Conservation (phyloP, 495 filamentous ascomycete genomes). For the Melanomma pulvis-pyrius region DNA sequence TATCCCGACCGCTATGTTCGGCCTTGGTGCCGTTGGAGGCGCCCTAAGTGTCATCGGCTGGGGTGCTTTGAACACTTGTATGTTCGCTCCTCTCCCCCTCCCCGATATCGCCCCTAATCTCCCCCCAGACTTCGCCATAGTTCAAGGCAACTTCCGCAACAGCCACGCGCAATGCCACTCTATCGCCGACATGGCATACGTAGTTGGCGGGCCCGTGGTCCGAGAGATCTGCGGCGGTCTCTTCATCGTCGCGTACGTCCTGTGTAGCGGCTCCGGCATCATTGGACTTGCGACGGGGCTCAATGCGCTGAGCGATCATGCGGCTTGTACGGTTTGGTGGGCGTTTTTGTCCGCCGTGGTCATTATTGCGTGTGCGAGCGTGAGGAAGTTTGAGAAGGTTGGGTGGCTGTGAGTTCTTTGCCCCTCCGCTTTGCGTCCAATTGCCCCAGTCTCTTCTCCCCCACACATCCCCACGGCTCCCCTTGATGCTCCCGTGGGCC, state of each 20-base stretch:
- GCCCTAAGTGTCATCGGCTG: constrained; percentile 50
- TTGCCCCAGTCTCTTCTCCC: too few species aligned
- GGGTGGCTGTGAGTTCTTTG: constrained; percentile 58
- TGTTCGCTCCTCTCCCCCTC: too few species aligned
- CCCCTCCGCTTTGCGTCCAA: neutral
- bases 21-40: constrained; percentile 49
- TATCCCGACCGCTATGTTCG: constrained; percentile 47
- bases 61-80: constrained; percentile 48
- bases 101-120: neutral
- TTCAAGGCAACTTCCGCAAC: constrained; percentile 68
- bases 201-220: constrained; percentile 66
- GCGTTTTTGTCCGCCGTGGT: constrained; percentile 65
- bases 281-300: constrained; percentile 73
- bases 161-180: constrained; percentile 68
- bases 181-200: constrained; percentile 69
- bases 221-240: constrained; percentile 65
- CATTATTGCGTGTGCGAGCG: constrained; percentile 65
- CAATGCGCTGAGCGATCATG: constrained; percentile 65
- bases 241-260: constrained; percentile 68
- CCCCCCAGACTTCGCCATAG: constrained; percentile 39
- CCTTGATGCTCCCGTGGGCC: too few species aligned
- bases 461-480: too few species aligned
- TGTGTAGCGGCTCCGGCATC: constrained; percentile 75
- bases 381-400: constrained; percentile 63
- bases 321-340: constrained; percentile 69